Base-by-base conservation (phyloP, 495 filamentous ascomycete species). In the Aspergillus kassunensis region DNA sequence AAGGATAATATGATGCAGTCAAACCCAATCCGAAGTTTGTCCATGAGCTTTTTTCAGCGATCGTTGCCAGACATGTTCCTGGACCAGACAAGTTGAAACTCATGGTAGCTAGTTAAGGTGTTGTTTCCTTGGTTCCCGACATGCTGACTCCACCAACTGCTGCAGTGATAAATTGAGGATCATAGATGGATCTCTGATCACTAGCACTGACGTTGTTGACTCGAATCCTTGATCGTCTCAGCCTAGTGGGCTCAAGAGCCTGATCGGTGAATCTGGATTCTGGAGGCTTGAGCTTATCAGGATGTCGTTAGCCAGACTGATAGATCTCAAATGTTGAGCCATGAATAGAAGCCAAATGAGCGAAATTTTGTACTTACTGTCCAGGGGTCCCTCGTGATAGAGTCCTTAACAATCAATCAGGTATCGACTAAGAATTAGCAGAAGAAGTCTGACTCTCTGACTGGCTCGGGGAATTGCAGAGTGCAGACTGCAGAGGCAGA, bases 121-220 rank as follows among this genome's bases (percentile, higher is more conserved):
- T 9, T n/a, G 13, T 27, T 42, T 51, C 49, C 50, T 55, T 33
- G 45, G 49, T 55, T 54, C 49, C 44, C 56, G 37, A 52, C 30
- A 33, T 6, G 30, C 12, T 10, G 41, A 29, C 47, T 52, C 36
- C 46, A 53, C 43, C 27, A 3, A 12, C 8, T 21, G 6, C 23
- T 19, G 12, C 30, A 33, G 43, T 19, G 12, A 20, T 16, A 35
- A 15, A 31, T 20, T 35, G 15, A 35, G 44, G 30, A 46, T 46
- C 29, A 46, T 34, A 31, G 19, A 33, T n/a, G 18, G 30, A n/a
- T 33, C 30, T 11, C 30, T 11, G 30, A n/a, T 33, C 30, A 11
- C 6, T 33, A 11, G 30, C 30, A 6, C 10, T 11, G 30, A 11
- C 10, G 30, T 33, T 33, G 30, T 33, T n/a, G 6, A 33, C 30